A percentile compares a stretch with the other conserved stretches of the same genome.
These are phyloP conservation scores for Anthracocystis panici-leucophaei DNA, from an alignment of 1,284 basidiomycete species.

Conservation along the genomic window DNA sequence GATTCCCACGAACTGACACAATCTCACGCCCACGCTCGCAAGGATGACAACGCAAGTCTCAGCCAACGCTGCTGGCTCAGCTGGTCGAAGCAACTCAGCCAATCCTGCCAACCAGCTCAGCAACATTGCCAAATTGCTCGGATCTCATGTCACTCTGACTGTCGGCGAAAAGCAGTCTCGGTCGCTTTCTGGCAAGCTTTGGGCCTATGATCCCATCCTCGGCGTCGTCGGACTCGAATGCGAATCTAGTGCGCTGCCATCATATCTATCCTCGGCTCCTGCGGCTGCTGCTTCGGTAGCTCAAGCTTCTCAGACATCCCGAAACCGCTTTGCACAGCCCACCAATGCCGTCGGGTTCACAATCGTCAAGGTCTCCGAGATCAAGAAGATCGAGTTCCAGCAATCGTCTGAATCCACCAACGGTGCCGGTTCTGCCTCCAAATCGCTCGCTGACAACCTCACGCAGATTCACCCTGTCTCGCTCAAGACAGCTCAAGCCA, in stretches of 20 bases:
- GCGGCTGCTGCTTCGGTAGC: slow-evolving; percentile 52
- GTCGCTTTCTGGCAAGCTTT: slow-evolving; percentile 58
- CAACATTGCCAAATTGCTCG: slow-evolving; percentile 43
- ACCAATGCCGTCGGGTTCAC: slow-evolving; percentile 55
- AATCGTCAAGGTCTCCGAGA: slow-evolving; percentile 57
- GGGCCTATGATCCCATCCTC: slow-evolving; percentile 61
- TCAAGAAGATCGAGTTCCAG: slow-evolving; percentile 56
- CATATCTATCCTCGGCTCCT: slow-evolving; percentile 34
- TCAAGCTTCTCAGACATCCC: slow-evolving; percentile 41
- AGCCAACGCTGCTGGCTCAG: slow-evolving; percentile 17
- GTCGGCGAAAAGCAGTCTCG: slow-evolving; percentile 43
- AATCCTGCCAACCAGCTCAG: slow-evolving; percentile 29
- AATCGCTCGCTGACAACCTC: slow-evolving; percentile 17
- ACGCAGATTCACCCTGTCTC: slow-evolving; percentile 47
- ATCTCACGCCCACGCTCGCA: neutral
- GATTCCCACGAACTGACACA: too few species aligned
- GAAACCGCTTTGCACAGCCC: slow-evolving; percentile 35
- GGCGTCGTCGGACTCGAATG: slow-evolving; percentile 63
- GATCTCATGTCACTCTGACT: slow-evolving; percentile 37
- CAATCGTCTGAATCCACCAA: slow-evolving; percentile 14
- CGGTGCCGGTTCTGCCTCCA: slow-evolving; percentile 12
- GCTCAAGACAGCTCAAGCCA: slow-evolving; percentile 44
- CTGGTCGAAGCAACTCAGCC: slow-evolving; percentile 20
- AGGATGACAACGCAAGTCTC: slow-evolving; percentile 24
- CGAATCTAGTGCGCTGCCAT: slow-evolving; percentile 26